Conservation (phyloP, 2,329 filamentous ascomycete species). For the Phyllosticta ampelicida region DNA sequence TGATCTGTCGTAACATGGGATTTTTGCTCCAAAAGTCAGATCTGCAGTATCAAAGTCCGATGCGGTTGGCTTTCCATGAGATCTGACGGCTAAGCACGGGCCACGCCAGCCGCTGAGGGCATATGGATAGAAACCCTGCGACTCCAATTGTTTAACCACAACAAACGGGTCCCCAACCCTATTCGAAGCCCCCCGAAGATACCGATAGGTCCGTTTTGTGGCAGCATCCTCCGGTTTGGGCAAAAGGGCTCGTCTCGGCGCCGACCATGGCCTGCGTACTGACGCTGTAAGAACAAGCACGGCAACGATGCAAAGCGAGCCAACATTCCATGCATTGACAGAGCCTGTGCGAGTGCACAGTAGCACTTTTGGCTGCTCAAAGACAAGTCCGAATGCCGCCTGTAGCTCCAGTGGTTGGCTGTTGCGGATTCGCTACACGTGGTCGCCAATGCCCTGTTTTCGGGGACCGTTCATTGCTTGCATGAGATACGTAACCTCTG, state of each 20-base stretch:
- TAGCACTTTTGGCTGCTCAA: neutral
- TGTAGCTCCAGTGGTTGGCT: neutral
- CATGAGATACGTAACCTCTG: neutral
- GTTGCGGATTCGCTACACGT: neutral
- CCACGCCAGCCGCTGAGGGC: neutral
- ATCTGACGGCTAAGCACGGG: constrained; percentile 5
- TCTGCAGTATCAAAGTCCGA: constrained; percentile 7
- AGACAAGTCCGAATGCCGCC: neutral
- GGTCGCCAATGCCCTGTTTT: neutral
- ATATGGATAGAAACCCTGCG: neutral
- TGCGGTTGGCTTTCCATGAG: constrained; percentile 5
- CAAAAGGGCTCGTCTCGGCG: too few species aligned
- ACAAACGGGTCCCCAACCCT: neutral
- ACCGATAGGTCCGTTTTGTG: neutral
- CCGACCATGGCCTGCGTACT: neutral
- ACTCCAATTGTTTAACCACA: neutral
- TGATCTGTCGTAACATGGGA: constrained; percentile 3
- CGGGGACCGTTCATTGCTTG: neutral
- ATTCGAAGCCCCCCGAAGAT: neutral
- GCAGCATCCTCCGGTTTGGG: too few species aligned
- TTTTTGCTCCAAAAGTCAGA: constrained; percentile 9
- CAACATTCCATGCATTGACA: neutral
- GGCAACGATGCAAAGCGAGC: neutral
- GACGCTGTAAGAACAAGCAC: neutral
- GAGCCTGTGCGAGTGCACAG: neutral